phyloP scores from a whole-genome alignment of 2,329 filamentous ascomycete species.

The Sporothrix variecibatus region DNA sequence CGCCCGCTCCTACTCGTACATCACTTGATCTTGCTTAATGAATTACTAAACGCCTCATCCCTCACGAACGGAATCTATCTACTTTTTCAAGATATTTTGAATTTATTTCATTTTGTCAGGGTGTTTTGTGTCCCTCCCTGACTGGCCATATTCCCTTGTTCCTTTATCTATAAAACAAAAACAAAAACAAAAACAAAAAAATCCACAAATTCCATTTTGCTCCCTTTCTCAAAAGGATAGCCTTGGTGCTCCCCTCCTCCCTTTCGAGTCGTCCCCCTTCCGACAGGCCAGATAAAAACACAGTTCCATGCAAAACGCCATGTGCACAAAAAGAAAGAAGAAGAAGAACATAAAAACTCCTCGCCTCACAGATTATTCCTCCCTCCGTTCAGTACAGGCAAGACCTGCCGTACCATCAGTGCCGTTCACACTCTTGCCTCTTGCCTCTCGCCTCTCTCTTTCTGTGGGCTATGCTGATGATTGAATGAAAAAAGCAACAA shows the following conservation, averaged over 20 bases:
- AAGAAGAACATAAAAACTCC: neutral
- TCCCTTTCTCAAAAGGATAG: neutral
- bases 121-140: neutral
- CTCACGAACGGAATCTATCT: too few relatives aligned
- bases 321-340: neutral
- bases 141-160: neutral
- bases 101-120: neutral
- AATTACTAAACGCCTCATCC: neutral
- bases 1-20: too few relatives aligned
- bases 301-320: neutral
- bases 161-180: neutral
- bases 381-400: neutral
- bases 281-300: neutral
- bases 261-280: neutral
- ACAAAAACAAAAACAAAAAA: neutral
- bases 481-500: neutral
- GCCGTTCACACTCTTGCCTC: neutral
- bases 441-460: neutral
- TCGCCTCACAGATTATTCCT: neutral
- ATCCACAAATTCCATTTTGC: neutral
- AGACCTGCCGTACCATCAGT: neutral
- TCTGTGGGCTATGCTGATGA: constrained; percentile 14
- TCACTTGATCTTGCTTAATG: too few relatives aligned
- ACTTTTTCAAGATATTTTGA: too few relatives aligned
- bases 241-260: too few relatives aligned